Evolutionary conservation across 2,329 filamentous ascomycete species (phyloP).

Genomic region (Colletotrichum higginsianum): DNA sequence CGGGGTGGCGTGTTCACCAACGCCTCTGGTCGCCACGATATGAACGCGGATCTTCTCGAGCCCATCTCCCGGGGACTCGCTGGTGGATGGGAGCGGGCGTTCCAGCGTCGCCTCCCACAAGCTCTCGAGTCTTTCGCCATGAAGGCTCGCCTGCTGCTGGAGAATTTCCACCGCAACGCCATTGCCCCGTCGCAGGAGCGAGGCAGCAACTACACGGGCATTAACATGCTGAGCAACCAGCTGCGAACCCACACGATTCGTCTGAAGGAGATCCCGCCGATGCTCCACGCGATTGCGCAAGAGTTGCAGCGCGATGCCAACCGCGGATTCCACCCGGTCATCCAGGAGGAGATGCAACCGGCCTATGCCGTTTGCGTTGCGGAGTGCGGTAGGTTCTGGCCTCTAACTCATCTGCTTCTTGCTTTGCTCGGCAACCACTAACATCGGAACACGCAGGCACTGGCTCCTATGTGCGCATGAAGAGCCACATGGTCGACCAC

Average conservation of each 20-base stretch:
- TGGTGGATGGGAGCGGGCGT: slow-evolving; percentile 47
- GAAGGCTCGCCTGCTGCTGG: slow-evolving; percentile 18
- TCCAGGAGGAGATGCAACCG: slow-evolving; percentile 44
- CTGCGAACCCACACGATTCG: slow-evolving; percentile 40
- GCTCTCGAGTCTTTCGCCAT: slow-evolving; percentile 29
- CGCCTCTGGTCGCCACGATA: slow-evolving; percentile 43
- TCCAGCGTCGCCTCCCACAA: slow-evolving; percentile 46
- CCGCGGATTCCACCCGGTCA: slow-evolving; percentile 45
- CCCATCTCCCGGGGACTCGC: slow-evolving; percentile 45
- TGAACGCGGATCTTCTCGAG: slow-evolving; percentile 48
- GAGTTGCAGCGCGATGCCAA: slow-evolving; percentile 46
- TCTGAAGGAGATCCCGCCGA: slow-evolving; percentile 39
- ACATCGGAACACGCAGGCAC: slow-evolving; percentile 27
- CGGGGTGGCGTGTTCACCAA: slow-evolving; percentile 44
- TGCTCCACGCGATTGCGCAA: slow-evolving; percentile 28
- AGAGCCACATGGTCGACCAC: slow-evolving; percentile 45
- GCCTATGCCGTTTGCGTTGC: slow-evolving; percentile 44
- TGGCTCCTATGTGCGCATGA: slow-evolving; percentile 48
- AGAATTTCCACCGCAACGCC: slow-evolving; percentile 37
- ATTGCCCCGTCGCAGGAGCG: slow-evolving; percentile 33
- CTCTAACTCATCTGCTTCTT: background rate
- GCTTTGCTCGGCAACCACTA: background rate
- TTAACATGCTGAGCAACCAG: slow-evolving; percentile 46
- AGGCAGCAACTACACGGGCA: slow-evolving; percentile 29
- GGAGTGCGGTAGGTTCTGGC: slow-evolving; percentile 24